Base-by-base conservation (phyloP, 768 basidiomycete species). In the Calocera viscosa region DNA sequence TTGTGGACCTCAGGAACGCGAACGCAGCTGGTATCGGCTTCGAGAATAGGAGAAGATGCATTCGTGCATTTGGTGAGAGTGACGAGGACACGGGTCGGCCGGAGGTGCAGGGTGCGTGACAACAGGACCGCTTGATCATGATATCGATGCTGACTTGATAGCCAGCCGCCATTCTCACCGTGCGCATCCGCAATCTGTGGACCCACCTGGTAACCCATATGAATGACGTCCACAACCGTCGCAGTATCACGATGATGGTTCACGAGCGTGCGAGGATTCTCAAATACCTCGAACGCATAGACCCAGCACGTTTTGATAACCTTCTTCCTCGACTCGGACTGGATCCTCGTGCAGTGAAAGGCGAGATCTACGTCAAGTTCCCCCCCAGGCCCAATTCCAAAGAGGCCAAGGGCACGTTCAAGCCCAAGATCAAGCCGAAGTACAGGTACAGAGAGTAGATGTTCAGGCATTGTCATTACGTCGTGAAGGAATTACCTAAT, bases 1-100 rank as follows among this genome's bases (percentile, higher is more conserved):
- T 92, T 33, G 77, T 93, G 24, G 93, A 96, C 77, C 76, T 98
- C 71, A 80, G 87, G 69, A 97, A 98, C 73, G 89, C 95, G 19
- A 90, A 89, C 71, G 89, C 91, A 32, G 80, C 77, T 33, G 92
- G 91, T n/a, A 86, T 97, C 69, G 84, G 90, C 64, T 90, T 82
- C 72, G 91, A 93, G 77, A 97, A 96, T 75, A 81, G 89, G 68
- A 80, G 84, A 73, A 81, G 92, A 69, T 88, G 94, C 68, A 80
- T 96, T 32, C 77, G 77, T 16, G 85, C 83, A 32, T 97, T 98
- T 77, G 95, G 94, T 0, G 79, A 81, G 7, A 80, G 82, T 0
- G 80, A 80, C 64, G 87, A 83, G 69, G 90, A 94, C 75, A 80
- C 93, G 0, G 94, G 94, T 43, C 80, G 89, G 43, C 82, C 90